A percentile compares a stretch with the other conserved stretches of the same genome.
phyloP scores from a whole-genome alignment of 2,329 filamentous ascomycete species.

The Xylariales sp. region DNA sequence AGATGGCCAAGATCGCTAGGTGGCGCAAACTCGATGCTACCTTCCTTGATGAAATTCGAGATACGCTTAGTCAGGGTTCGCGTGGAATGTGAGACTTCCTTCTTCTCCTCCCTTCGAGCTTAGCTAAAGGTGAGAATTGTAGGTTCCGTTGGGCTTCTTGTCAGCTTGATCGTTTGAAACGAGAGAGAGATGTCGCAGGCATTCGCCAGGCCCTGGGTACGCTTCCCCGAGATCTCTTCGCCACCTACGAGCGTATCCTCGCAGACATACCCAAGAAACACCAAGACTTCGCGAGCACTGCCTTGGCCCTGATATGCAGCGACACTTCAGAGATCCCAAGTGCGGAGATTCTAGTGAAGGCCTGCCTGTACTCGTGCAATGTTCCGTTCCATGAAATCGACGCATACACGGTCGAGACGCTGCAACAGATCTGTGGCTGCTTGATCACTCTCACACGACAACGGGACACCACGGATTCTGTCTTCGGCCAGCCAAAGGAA shows the following conservation, averaged over 20 bases:
- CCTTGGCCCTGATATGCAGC: constrained; percentile 23
- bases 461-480: constrained; percentile 4
- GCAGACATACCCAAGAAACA: constrained; percentile 13
- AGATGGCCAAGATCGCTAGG: constrained; percentile 12
- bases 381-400: constrained; percentile 15
- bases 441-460: constrained; percentile 17
- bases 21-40: no score
- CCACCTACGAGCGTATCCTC: constrained; percentile 22
- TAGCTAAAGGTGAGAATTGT: constrained; percentile 18
- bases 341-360: constrained; percentile 20
- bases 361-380: constrained; percentile 20
- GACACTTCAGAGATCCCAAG: constrained; percentile 16
- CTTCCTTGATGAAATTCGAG: constrained; percentile 15
- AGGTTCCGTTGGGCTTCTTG: constrained; percentile 26
- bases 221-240: constrained; percentile 20
- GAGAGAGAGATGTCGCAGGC: constrained; percentile 6
- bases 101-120: no score
- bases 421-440: constrained; percentile 19
- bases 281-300: constrained; percentile 20
- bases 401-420: constrained; percentile 11
- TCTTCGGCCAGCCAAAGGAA: neutral
- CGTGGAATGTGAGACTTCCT: no score
- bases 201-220: constrained; percentile 13
- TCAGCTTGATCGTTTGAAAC: constrained; percentile 21
- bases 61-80: no score